Evolutionary conservation across 768 basidiomycete species (phyloP).

Genomic region (Pleurotus tuber-regium): DNA sequence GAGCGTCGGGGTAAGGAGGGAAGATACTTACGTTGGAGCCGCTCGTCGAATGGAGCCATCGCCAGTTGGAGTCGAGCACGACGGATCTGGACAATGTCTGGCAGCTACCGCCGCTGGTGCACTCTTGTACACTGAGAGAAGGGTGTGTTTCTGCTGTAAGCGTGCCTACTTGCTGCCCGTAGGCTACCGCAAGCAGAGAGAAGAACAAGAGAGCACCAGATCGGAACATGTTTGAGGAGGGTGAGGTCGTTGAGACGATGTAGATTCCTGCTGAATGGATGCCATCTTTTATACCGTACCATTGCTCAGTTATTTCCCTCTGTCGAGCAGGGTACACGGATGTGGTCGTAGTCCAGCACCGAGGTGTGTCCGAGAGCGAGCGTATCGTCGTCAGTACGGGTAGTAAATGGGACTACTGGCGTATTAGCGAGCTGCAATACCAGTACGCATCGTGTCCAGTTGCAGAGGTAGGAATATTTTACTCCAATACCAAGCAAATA

Average conservation of each 20-base stretch:
- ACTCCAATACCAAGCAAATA: background rate
- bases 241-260: background rate
- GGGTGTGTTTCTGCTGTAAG: constrained; percentile 35
- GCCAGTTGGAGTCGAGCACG: constrained; percentile 39
- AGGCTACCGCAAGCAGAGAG: constrained; percentile 27
- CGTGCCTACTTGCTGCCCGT: constrained; percentile 37
- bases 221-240: constrained; percentile 18
- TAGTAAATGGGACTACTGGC: constrained; percentile 1
- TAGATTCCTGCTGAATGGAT: background rate
- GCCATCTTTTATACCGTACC: background rate
- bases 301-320: background rate
- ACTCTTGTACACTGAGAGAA: constrained; percentile 27
- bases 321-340: background rate
- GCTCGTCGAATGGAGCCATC: constrained; percentile 28
- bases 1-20: background rate
- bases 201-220: constrained; percentile 16
- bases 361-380: constrained; percentile 2
- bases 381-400: background rate
- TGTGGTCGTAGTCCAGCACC: background rate
- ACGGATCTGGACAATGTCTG: constrained; percentile 19
- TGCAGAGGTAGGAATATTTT: background rate
- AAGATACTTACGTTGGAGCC: constrained; percentile 19
- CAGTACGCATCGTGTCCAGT: background rate
- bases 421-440: background rate
- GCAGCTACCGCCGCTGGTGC: constrained; percentile 30